Percentiles rank a stretch among this genome's conserved stretches.
Evolutionary conservation across 1,284 basidiomycete species (phyloP).

Genomic region (Boletellus deceptivus): DNA sequence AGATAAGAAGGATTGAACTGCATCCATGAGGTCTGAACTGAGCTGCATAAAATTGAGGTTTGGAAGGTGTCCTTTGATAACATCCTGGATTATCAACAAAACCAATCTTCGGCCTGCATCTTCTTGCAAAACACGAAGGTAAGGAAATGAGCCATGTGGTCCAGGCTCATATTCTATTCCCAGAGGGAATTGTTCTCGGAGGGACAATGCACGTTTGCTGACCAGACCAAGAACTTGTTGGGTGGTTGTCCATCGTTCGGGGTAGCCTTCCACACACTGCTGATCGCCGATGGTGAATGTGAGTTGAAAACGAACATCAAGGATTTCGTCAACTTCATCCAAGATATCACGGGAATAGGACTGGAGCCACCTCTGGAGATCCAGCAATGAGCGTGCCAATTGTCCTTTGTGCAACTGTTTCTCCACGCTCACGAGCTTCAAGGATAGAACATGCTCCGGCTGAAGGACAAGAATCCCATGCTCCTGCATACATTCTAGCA

Average conservation of each 20-base stretch:
- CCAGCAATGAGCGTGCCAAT: background rate
- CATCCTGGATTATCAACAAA: conserved; percentile 22
- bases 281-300: background rate
- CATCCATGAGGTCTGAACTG: conserved; percentile 9
- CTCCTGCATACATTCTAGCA: background rate
- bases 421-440: background rate
- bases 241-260: background rate
- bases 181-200: background rate
- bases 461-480: background rate
- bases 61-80: conserved; percentile 24
- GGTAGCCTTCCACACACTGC: background rate
- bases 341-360: no score
- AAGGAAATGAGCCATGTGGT: conserved; percentile 29
- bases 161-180: background rate
- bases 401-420: background rate
- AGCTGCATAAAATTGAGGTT: conserved; percentile 22
- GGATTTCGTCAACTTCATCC: background rate
- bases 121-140: conserved; percentile 33
- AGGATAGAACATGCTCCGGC: background rate
- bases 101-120: conserved; percentile 27
- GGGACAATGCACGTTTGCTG: background rate
- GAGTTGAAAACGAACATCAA: background rate
- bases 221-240: background rate
- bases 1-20: conserved; percentile 26
- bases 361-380: background rate